Evolutionary conservation across 208 protist genomes (phyloP).

Genomic region (Trypanosoma avium): DNA sequence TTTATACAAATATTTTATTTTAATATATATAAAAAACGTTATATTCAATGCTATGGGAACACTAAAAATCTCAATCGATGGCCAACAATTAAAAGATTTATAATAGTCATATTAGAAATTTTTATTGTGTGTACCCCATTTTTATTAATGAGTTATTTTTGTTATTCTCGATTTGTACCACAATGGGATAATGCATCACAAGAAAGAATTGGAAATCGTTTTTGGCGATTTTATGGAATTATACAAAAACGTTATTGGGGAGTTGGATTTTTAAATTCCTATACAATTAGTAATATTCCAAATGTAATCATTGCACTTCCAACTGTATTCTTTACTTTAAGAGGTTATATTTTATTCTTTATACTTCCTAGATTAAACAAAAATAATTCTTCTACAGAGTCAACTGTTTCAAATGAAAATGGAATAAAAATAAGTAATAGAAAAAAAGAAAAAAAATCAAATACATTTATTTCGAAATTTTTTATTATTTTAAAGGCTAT

Average conservation of each 20-base stretch:
- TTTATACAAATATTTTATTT: constrained; percentile 50
- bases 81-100: constrained; percentile 37
- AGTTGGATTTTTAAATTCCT: constrained; percentile 61
- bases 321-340: constrained; percentile 32
- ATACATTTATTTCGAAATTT: background rate
- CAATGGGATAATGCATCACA: constrained; percentile 25
- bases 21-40: constrained; percentile 29
- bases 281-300: constrained; percentile 53
- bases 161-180: constrained; percentile 48
- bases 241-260: constrained; percentile 83
- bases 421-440: background rate
- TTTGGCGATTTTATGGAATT: constrained; percentile 64
- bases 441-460: background rate
- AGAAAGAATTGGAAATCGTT: constrained; percentile 28
- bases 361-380: too few relatives aligned
- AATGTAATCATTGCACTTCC: constrained; percentile 72
- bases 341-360: constrained; percentile 31
- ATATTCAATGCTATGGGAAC: constrained; percentile 6
- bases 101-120: constrained; percentile 41
- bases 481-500: constrained; percentile 7
- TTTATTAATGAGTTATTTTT: constrained; percentile 54
- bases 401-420: background rate
- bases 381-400: background rate
- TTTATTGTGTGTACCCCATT: constrained; percentile 47
- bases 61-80: constrained; percentile 21